These are phyloP conservation scores for Warburgia ugandensis DNA, from an alignment of 164 flowering plant genomes.

Conservation along the genomic window DNA sequence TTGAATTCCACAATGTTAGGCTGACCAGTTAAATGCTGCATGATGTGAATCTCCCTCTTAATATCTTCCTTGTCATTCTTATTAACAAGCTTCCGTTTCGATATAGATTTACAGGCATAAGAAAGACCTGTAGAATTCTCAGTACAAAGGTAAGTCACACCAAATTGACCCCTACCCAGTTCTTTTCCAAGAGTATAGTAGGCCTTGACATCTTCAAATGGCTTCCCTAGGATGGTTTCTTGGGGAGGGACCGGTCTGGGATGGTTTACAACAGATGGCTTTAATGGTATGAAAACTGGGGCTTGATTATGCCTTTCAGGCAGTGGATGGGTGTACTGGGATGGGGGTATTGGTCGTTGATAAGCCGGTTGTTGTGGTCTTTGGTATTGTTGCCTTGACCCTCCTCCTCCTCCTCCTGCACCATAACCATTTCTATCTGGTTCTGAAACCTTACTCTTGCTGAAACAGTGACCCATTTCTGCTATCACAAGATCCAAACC, in stretches of 20 bases:
- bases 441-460: constrained; percentile 13
- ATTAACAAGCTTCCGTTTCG: constrained; percentile 69
- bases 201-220: constrained; percentile 55
- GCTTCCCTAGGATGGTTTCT: constrained; percentile 71
- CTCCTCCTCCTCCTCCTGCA: not conserved
- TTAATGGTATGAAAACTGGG: constrained; percentile 3
- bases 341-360: constrained; percentile 8
- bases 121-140: constrained; percentile 47
- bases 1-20: constrained; percentile 81
- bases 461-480: constrained; percentile 26
- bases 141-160: constrained; percentile 80
- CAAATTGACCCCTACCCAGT: constrained; percentile 94
- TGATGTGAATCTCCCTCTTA: constrained; percentile 80
- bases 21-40: constrained; percentile 95
- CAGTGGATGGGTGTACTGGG: constrained; percentile 12
- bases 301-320: constrained; percentile 17
- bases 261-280: constrained; percentile 12
- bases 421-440: constrained; percentile 10
- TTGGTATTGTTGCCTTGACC: not conserved
- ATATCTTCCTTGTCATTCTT: constrained; percentile 81
- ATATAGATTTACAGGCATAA: constrained; percentile 84
- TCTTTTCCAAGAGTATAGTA: constrained; percentile 61
- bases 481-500: not conserved
- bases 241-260: constrained; percentile 24
- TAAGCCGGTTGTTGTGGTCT: constrained; percentile 12